Conservation (phyloP, 768 basidiomycete genomes). For the Panaeolus papilionaceus region DNA sequence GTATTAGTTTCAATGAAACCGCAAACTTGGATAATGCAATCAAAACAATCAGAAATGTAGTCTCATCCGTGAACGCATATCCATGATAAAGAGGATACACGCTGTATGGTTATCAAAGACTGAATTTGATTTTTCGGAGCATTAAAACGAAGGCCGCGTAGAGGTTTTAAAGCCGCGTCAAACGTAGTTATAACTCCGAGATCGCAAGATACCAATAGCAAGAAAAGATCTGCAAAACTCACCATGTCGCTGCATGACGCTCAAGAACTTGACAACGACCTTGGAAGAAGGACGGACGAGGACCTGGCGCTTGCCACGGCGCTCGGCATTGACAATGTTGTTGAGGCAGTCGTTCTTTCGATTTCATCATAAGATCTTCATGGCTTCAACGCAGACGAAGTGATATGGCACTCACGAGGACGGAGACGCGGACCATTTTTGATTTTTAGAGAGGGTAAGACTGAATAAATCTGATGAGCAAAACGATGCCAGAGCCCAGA, state of each 20-base stretch:
- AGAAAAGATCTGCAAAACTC: conserved; percentile 36
- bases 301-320: conserved; percentile 99
- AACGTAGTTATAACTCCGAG: conserved; percentile 89
- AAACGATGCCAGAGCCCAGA: conserved; percentile 57
- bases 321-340: conserved; percentile 99
- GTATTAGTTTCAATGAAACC: conserved; percentile 7
- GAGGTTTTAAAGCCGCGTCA: conserved; percentile 55
- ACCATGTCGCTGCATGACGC: conserved; percentile 99
- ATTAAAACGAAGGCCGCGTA: conserved; percentile 85
- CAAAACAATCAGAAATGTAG: too few species aligned
- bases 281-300: conserved; percentile 97
- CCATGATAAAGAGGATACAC: conserved; percentile 42
- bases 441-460: conserved; percentile 27
- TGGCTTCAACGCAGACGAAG: background rate
- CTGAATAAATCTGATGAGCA: conserved; percentile 38
- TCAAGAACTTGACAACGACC: conserved; percentile 97
- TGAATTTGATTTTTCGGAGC: conserved; percentile 69
- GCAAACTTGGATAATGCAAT: too few species aligned
- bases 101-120: conserved; percentile 70
- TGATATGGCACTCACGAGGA: conserved; percentile 66
- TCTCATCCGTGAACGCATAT: conserved; percentile 63
- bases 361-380: conserved; percentile 15
- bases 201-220: conserved; percentile 12
- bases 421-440: conserved; percentile 90
- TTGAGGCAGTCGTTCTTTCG: conserved; percentile 68